Conservation (phyloP, 495 filamentous ascomycete species). For the Annulohypoxylon moriforme region DNA sequence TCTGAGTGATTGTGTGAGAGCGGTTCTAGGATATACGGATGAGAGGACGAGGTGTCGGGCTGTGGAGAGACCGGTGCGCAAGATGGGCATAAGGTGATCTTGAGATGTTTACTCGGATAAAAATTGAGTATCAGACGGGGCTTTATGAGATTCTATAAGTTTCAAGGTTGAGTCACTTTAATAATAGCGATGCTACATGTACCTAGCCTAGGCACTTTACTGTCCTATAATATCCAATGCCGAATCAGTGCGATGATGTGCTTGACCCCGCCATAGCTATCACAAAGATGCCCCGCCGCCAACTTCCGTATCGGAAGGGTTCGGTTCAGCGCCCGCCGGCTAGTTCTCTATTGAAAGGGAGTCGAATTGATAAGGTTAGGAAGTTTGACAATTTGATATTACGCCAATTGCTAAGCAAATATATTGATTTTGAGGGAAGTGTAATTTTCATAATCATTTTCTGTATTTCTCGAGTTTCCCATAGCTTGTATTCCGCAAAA, state of each 20-base stretch:
- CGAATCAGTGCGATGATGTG: constrained; percentile 40
- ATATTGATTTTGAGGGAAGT: background rate
- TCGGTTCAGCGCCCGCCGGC: constrained; percentile 26
- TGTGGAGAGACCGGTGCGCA: constrained; percentile 30
- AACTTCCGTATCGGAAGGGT: constrained; percentile 36
- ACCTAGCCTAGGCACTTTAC: background rate
- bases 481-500: too few species aligned
- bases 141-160: background rate
- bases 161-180: constrained; percentile 2
- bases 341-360: background rate
- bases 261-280: constrained; percentile 40
- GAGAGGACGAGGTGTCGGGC: constrained; percentile 23
- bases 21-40: constrained; percentile 3
- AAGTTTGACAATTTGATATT: background rate
- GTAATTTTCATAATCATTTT: background rate
- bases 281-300: constrained; percentile 33
- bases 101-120: background rate
- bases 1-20: background rate
- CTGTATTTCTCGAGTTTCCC: too few species aligned
- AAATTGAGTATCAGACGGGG: background rate
- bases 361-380: background rate
- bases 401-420: background rate
- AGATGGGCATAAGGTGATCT: constrained; percentile 34
- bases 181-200: background rate
- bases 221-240: constrained; percentile 16